Evolutionary conservation across 345 rosid genomes (phyloP), one percentile per base, ranked within the genome.

Genomic region (Laguncularia racemosa): DNA sequence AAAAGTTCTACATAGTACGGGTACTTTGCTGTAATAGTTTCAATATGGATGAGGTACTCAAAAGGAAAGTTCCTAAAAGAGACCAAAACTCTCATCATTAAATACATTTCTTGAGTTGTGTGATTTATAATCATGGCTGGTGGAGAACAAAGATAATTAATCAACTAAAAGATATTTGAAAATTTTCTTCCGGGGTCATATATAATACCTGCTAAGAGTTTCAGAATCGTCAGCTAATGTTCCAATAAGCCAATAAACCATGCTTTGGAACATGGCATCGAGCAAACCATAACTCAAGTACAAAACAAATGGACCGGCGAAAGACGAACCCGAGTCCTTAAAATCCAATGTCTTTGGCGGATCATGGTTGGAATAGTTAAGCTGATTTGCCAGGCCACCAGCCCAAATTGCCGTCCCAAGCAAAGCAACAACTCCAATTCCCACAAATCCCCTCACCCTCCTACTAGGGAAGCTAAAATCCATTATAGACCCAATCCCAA

Each of bases 191-290:
- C 1, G 9, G 40, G 40, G 40, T 7, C 9, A 7, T 33, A 6
- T 33, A 16, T 44, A 26, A 17, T 53, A 81, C 87, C 87, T 86
- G 87, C 95, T 92, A 40, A 92, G 89, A 33, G 82, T 86, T 75
- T 76, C 82, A 1, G 96, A 89, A 62, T 89, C 96, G 62, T 92
- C 75, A 0, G 98, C 96, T 52, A 92, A 66, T 13, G 96, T 84
- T 11, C 96, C 96, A n/a, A 92, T 92, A 52, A 89, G 64, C 95
- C 98, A 92, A 56, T 92, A 89, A 18, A 92, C 96, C 91, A 78
- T 58, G 54, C 89, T 89, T 65, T 92, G 95, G 63, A 84, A 92
- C 96, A 89, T 86, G 0, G 96, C 82, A 72, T 89, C 98, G 13
- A 92, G 79, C 72, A 92, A 62, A 0, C 98, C 95, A 23, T 84